Conservation (phyloP, 2,329 filamentous ascomycete genomes). For the Alternaria conjuncta region DNA sequence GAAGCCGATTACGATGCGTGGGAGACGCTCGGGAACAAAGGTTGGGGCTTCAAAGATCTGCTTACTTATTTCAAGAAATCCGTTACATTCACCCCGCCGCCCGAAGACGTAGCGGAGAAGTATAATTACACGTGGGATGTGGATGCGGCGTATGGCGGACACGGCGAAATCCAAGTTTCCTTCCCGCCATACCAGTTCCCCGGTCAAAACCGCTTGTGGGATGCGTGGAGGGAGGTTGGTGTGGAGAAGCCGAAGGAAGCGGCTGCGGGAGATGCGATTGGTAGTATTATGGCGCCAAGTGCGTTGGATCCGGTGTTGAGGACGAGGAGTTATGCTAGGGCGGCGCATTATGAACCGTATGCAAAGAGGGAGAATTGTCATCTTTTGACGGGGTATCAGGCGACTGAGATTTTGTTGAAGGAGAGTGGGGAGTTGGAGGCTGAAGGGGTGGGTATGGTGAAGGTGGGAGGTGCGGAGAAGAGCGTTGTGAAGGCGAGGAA, state of each 20-base stretch:
- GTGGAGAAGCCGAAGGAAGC: slow-evolving; percentile 17
- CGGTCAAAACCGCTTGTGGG: slow-evolving; percentile 9
- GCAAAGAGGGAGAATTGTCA: slow-evolving; percentile 30
- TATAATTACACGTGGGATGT: neutral
- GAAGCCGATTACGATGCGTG: slow-evolving; percentile 56
- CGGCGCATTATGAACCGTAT: slow-evolving; percentile 39
- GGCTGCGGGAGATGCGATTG: slow-evolving; percentile 10
- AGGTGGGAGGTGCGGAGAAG: neutral
- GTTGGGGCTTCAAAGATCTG: slow-evolving; percentile 34
- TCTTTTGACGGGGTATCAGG: slow-evolving; percentile 23
- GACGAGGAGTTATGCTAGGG: slow-evolving; percentile 38
- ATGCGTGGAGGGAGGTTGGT: slow-evolving; percentile 12
- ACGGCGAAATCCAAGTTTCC: neutral
- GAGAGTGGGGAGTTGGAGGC: neutral
- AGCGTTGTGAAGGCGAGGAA: neutral
- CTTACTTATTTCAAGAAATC: slow-evolving; percentile 29
- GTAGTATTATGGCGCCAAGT: slow-evolving; percentile 14
- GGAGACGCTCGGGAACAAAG: slow-evolving; percentile 62
- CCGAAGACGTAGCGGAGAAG: neutral
- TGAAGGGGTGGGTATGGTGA: neutral
- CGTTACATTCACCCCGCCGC: slow-evolving; percentile 8
- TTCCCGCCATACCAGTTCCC: slow-evolving; percentile 14
- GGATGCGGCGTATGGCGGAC: neutral
- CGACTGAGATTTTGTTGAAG: slow-evolving; percentile 3
- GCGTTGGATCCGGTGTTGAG: slow-evolving; percentile 15